Conservation (phyloP, 176 grass and related monocot species). For the Oryza australiensis region DNA sequence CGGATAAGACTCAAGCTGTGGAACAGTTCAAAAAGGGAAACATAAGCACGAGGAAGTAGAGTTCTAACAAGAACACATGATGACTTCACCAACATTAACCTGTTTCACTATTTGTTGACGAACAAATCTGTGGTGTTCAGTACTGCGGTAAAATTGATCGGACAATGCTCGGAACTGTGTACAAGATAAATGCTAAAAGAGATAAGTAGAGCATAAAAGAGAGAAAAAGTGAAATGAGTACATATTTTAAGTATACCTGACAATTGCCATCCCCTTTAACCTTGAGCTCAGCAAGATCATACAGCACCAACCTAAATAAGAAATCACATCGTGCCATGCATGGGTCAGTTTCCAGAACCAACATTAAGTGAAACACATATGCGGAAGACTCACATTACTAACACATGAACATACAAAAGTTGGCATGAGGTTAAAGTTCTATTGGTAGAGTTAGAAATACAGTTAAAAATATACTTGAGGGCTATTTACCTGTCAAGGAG, state of each 20-base stretch:
- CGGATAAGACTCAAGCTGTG: conserved; percentile 69
- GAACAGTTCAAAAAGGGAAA: conserved; percentile 18
- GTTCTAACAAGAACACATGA: not conserved
- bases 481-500: conserved; percentile 69
- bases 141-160: conserved; percentile 82
- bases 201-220: not conserved
- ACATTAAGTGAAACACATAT: not conserved
- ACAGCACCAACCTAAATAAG: conserved; percentile 64
- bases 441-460: not conserved
- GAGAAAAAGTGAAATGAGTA: not conserved
- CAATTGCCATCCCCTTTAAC: conserved; percentile 94
- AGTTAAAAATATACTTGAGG: not conserved
- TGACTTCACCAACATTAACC: conserved; percentile 45
- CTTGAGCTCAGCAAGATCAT: conserved; percentile 82
- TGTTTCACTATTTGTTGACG: conserved; percentile 79
- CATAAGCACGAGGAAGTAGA: not conserved
- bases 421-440: not conserved
- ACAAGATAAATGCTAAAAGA: conserved; percentile 1
- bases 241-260: conserved; percentile 53
- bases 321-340: not conserved
- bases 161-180: conserved; percentile 82
- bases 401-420: not conserved
- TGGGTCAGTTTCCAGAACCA: not conserved
- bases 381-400: not conserved
- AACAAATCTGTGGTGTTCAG: conserved; percentile 80